Evolutionary conservation across 441 rosid genomes (phyloP).

Genomic region (Erodium texanum): DNA sequence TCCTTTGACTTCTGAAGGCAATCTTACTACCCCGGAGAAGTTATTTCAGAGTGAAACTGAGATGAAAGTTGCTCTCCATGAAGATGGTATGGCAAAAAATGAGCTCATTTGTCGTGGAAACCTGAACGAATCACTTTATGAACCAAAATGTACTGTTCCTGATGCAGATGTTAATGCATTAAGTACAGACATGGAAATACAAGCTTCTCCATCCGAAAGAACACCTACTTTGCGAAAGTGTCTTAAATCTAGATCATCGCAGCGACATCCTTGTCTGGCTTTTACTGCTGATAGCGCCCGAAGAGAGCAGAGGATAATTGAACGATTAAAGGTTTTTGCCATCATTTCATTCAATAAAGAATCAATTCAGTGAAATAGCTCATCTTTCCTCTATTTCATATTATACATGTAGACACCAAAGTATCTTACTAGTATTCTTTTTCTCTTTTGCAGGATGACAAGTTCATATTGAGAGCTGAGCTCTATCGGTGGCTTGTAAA

Average conservation of each 20-base stretch:
- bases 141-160: constrained; percentile 24
- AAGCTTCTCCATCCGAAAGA: constrained; percentile 31
- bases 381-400: constrained; percentile 11
- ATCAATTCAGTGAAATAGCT: constrained; percentile 11
- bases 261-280: constrained; percentile 28
- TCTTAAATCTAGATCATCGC: constrained; percentile 33
- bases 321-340: constrained; percentile 55
- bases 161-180: constrained; percentile 28
- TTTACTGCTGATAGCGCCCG: constrained; percentile 60
- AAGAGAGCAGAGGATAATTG: constrained; percentile 83
- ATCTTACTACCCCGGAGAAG: constrained; percentile 31
- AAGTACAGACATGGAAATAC: constrained; percentile 23
- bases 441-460: constrained; percentile 59
- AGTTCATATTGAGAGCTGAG: constrained; percentile 71
- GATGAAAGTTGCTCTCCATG: constrained; percentile 29
- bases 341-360: constrained; percentile 16
- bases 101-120: constrained; percentile 26
- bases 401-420: background rate
- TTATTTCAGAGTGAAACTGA: constrained; percentile 29
- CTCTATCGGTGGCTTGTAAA: constrained; percentile 74
- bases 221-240: constrained; percentile 22
- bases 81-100: constrained; percentile 27
- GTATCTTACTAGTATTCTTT: constrained; percentile 1
- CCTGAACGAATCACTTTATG: constrained; percentile 32
- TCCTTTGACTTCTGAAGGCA: constrained; percentile 33